phyloP scores from a whole-genome alignment of 345 rosid genomes.

The Triadica sebifera region DNA sequence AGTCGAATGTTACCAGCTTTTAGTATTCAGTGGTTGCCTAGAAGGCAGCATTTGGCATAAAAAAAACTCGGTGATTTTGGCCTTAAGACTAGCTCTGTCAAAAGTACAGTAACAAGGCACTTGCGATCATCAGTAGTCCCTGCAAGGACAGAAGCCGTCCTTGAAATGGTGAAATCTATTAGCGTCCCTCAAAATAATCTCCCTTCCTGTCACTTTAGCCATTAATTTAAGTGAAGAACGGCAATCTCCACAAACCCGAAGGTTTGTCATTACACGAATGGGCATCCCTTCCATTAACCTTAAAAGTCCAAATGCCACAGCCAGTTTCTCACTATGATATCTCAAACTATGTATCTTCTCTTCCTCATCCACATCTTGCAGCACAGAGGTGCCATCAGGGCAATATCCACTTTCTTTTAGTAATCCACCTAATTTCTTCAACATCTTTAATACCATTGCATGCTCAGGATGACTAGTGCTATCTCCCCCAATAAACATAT shows the following conservation, averaged over 20 bases:
- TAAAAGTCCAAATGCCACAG: slow-evolving; percentile 77
- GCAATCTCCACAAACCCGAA: slow-evolving; percentile 79
- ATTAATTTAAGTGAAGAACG: slow-evolving; percentile 70
- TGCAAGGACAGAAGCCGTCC: slow-evolving; percentile 71
- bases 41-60: too few species aligned
- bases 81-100: too few species aligned
- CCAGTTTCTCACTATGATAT: slow-evolving; percentile 71
- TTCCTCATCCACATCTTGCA: slow-evolving; percentile 86
- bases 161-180: slow-evolving; percentile 79
- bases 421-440: slow-evolving; percentile 53
- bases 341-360: slow-evolving; percentile 61
- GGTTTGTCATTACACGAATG: slow-evolving; percentile 75
- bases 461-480: slow-evolving; percentile 56
- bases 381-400: slow-evolving; percentile 71
- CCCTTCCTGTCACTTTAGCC: slow-evolving; percentile 61
- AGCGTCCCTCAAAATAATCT: slow-evolving; percentile 76
- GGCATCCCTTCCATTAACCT: slow-evolving; percentile 68
- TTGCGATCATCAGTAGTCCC: slow-evolving; percentile 62
- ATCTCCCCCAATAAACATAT: slow-evolving; percentile 65
- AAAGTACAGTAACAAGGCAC: too few species aligned
- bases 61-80: too few species aligned
- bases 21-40: background rate
- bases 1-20: background rate
- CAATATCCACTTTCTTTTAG: slow-evolving; percentile 67
- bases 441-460: slow-evolving; percentile 40